Evolutionary conservation across 768 basidiomycete genomes (phyloP).

Genomic region (Lentinula detonsa): DNA sequence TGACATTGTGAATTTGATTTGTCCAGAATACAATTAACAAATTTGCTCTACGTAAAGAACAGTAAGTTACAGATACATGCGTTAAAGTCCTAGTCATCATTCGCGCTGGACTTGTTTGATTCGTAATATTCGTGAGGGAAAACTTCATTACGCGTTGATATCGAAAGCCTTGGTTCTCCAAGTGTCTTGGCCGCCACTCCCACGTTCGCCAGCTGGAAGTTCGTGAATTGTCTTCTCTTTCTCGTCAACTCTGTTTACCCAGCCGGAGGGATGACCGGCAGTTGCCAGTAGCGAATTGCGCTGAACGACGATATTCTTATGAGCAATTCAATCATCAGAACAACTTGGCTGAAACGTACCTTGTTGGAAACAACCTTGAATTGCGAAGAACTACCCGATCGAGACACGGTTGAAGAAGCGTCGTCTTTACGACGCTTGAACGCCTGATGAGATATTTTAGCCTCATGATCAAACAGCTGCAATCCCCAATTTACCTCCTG

Average conservation of each 20-base stretch:
- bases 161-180: constrained; percentile 6
- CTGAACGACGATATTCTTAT: background rate
- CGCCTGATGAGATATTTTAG: constrained; percentile 27
- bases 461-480: background rate
- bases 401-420: constrained; percentile 21
- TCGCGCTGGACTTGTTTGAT: background rate
- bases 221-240: constrained; percentile 24
- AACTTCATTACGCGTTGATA: background rate
- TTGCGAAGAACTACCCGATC: constrained; percentile 39
- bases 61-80: background rate
- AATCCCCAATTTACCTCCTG: constrained; percentile 36
- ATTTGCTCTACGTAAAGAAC: background rate
- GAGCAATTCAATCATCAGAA: too few relatives aligned
- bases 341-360: background rate
- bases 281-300: constrained; percentile 61
- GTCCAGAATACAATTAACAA: too few relatives aligned
- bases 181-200: constrained; percentile 13
- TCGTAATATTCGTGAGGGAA: background rate
- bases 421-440: constrained; percentile 40
- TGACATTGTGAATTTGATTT: too few relatives aligned
- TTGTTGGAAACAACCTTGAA: constrained; percentile 80
- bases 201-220: background rate
- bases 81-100: background rate
- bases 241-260: constrained; percentile 56
- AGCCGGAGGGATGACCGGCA: constrained; percentile 62